Conservation (phyloP, 78 protist genomes). For the Dictyostelium intermedium region DNA sequence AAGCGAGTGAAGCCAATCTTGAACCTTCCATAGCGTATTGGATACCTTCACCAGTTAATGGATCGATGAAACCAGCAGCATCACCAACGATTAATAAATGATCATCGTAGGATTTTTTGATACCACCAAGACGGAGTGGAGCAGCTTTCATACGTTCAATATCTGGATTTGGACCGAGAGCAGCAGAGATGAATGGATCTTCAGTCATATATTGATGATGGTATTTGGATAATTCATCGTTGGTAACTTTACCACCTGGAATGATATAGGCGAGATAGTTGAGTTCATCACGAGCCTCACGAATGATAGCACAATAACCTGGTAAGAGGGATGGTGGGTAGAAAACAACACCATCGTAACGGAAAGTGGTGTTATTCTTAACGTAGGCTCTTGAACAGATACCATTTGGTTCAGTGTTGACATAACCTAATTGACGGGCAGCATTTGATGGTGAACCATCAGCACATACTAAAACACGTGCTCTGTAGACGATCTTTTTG, state of each 20-base stretch:
- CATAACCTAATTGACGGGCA: conserved; percentile 76
- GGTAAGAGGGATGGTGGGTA: conserved; percentile 76
- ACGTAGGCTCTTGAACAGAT: conserved; percentile 85
- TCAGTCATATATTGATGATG: conserved; percentile 74
- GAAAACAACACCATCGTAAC: conserved; percentile 85
- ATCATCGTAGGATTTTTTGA: conserved; percentile 58
- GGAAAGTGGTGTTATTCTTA: conserved; percentile 72
- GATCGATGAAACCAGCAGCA: conserved; percentile 87
- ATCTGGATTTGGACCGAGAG: conserved; percentile 78
- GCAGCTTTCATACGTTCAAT: conserved; percentile 85
- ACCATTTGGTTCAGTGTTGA: conserved; percentile 82
- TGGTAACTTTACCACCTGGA: conserved; percentile 81
- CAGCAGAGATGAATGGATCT: conserved; percentile 76
- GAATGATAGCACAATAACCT: conserved; percentile 82
- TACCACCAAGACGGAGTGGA: conserved; percentile 83
- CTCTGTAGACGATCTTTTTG: conserved; percentile 34
- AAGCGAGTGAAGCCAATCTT: conserved; percentile 43
- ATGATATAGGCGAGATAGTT: conserved; percentile 75
- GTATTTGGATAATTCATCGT: conserved; percentile 42
- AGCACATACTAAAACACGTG: conserved; percentile 81
- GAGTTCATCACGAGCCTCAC: conserved; percentile 82
- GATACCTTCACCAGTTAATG: conserved; percentile 85
- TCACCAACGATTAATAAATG: conserved; percentile 82
- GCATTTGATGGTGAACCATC: conserved; percentile 83
- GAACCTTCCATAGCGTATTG: conserved; percentile 84